Percentiles rank a stretch among this genome's conserved stretches.
phyloP scores from a whole-genome alignment of 1,284 basidiomycete genomes.

The Trichosporon coremiiforme region DNA sequence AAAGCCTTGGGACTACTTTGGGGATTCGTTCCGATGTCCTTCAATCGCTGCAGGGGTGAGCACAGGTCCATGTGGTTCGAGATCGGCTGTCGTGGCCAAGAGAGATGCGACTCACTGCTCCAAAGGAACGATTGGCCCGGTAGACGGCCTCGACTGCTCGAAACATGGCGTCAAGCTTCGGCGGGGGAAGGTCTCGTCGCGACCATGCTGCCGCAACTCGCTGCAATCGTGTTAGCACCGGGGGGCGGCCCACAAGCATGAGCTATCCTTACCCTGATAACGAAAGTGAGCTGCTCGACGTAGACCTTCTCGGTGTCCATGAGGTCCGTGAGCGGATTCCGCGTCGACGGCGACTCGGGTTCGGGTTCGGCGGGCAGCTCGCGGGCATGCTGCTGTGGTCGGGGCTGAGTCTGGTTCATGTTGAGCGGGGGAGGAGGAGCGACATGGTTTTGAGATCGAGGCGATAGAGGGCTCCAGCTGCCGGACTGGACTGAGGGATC shows the following conservation, averaged over 20 bases:
- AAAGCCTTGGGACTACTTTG: constrained; percentile 85
- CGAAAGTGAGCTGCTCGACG: constrained; percentile 84
- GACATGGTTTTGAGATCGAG: constrained; percentile 10
- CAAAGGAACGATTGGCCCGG: constrained; percentile 81
- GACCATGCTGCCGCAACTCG: constrained; percentile 98
- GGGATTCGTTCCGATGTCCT: constrained; percentile 90
- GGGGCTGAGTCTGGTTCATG: background rate
- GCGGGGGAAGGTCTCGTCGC: constrained; percentile 86
- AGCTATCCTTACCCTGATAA: constrained; percentile 72
- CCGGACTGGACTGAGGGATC: constrained; percentile 15
- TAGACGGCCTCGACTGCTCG: constrained; percentile 88
- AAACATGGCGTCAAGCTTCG: constrained; percentile 91
- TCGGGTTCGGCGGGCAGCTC: constrained; percentile 17
- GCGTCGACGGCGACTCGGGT: constrained; percentile 21
- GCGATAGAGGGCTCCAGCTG: background rate
- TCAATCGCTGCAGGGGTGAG: constrained; percentile 69
- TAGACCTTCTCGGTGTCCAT: constrained; percentile 91
- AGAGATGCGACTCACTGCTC: constrained; percentile 63
- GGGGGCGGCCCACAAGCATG: constrained; percentile 19
- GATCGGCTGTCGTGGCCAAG: constrained; percentile 6
- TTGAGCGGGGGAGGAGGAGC: constrained; percentile 6
- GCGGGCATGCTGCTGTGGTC: background rate
- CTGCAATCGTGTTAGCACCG: constrained; percentile 57
- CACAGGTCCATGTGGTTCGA: constrained; percentile 11
- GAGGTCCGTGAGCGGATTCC: constrained; percentile 85